These are phyloP conservation scores for Eimeria necatrix DNA, from an alignment of 169 alveolate genomes.

Conservation along the genomic window DNA sequence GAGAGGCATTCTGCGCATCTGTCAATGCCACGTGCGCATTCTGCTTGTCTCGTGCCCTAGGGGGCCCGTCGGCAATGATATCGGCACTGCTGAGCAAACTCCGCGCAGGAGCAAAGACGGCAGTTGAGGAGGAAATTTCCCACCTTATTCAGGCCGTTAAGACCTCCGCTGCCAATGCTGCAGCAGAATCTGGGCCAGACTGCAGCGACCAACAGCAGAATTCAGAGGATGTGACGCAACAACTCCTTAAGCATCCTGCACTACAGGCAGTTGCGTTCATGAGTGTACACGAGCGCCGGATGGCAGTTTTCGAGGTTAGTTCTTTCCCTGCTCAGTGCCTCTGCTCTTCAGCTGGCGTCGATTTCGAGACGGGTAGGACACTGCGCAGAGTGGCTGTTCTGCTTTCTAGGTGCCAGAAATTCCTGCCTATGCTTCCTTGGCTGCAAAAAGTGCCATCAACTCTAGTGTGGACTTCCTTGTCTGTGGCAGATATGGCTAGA, in stretches of 20 bases:
- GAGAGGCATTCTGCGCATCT: conserved; percentile 64
- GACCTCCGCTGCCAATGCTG: conserved; percentile 5
- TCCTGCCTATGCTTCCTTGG: neutral
- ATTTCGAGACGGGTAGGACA: no score
- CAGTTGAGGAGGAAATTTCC: conserved; percentile 38
- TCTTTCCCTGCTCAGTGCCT: neutral
- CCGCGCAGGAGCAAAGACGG: conserved; percentile 62
- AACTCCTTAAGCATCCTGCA: conserved; percentile 71
- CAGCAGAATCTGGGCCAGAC: neutral
- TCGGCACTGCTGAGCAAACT: conserved; percentile 55
- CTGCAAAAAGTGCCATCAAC: neutral
- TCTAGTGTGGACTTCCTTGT: neutral
- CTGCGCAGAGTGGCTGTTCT: neutral
- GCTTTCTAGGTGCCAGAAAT: neutral
- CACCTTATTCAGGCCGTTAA: conserved; percentile 44
- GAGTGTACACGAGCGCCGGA: conserved; percentile 74
- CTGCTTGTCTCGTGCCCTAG: conserved; percentile 66
- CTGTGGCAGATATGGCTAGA: conserved; percentile 64
- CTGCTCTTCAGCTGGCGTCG: no score
- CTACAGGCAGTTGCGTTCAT: conserved; percentile 69
- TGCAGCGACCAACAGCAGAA: neutral
- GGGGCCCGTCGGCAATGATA: conserved; percentile 57
- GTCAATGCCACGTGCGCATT: conserved; percentile 37
- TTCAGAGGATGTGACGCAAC: conserved; percentile 27
- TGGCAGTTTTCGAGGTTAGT: conserved; percentile 66